Base-by-base conservation (phyloP, 805 yeast species). In the Tetrapisispora iriomotensis region DNA sequence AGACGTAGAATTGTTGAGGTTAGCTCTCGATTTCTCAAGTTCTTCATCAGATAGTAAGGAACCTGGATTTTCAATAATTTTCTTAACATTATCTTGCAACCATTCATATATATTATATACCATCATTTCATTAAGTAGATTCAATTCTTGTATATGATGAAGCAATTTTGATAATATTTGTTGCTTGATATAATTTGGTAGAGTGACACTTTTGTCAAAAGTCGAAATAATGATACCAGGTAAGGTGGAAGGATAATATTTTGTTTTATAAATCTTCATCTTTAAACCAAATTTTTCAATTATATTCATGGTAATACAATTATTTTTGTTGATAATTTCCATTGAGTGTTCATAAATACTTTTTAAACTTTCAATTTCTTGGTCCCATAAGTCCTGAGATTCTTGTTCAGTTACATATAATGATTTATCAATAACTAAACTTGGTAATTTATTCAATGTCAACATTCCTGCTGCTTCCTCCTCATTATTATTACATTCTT, bases 31-130 rank as follows among this genome's bases (percentile, higher is more conserved):
- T 17, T 18, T 18, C 12, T 56, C 61, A 10, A 45, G 14, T 12
- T 30, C 42, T 25, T 39, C 27, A 12, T 46, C 43, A 3, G 54
- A 39, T 8, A 71, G 50, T 18, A 90, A 66, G 2, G 79, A 77
- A 0, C 95, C 94, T 0, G 97, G 97, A 41, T 79, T 68, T 30
- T 77, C 74, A 8, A 82, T 71, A 12, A 87, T 67, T 2, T 59
- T 57, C 5, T 66, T 60, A 32, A 80, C 61, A 48, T 82, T 74
- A 13, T 73, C 78, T 46, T 81, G 79, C 14, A 88, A 50, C 88
- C 94, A 87, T 45, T 86, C 94, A 37, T 76, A 65, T n/a, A 85
- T 65, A 6, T 77, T 64, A 53, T 67, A 82, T 1, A 87, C 58
- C 62, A 79, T 73, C 50, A 82, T 76, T 49, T 77, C 84, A 1